Evolutionary conservation across 73 alveolate species (phyloP), one percentile per base, ranked within the genome.

Genomic region (Symbiodinium pilosum): DNA sequence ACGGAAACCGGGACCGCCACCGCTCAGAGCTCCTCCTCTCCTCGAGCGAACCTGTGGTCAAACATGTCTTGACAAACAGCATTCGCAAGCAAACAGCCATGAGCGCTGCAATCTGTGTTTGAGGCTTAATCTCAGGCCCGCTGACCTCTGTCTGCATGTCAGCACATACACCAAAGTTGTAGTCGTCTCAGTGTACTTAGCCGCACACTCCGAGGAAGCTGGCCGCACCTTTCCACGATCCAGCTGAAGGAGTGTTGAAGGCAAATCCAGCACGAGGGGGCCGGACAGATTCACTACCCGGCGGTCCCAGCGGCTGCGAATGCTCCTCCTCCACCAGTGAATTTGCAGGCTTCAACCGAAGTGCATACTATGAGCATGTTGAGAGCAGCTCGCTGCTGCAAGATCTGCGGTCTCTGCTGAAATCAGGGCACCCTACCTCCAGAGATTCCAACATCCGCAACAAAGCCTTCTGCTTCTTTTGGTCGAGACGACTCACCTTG

Each of bases 401-500:
- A n/a, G n/a, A n/a, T n/a, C n/a, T n/a, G n/a, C n/a, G n/a, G n/a
- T n/a, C n/a, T n/a, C n/a, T n/a, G n/a, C n/a, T n/a, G n/a, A n/a
- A n/a, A n/a, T n/a, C n/a, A n/a, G n/a, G n/a, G n/a, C n/a, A n/a
- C n/a, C n/a, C n/a, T n/a, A n/a, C 89, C 98, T 92, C 98, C 59
- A 92, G 56, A n/a, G 98, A 92, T 18, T 92, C 98, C 98, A 92
- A 44, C 54, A 92, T 86, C 44, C 42, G 43, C 51, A 92, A 52
- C 39, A 92, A 43, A 7, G 98, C 98, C 83, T 73, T 69, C 91
- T 92, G 98, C 59, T 92, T 92, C 32, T 34, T 92, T 36, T 41
- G 83, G 51, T 92, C 98, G 7, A 92, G 98, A 7, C 98, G 98
- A 41, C 91, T 88, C 68, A 88, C 95, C 95, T 88, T 12, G 18